Percentiles rank a stretch among this genome's conserved stretches.
Conservation (phyloP, 2,329 filamentous ascomycete species). For the Aspergillus sp. region DNA sequence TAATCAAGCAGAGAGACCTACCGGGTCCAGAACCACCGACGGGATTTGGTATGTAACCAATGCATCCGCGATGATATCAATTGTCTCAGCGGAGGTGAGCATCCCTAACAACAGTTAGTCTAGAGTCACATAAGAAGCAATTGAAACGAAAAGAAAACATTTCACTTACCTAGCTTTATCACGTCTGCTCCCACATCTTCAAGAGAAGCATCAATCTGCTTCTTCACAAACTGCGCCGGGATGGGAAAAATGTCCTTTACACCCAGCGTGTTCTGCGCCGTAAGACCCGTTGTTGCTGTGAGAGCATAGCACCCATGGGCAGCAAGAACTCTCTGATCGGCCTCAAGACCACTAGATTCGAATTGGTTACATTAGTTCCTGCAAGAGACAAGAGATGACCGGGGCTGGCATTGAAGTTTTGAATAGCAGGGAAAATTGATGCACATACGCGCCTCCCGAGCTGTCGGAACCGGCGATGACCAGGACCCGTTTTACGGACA, state of each 20-base stretch:
- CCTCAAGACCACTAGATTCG: conserved; percentile 74
- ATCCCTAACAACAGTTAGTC: conserved; percentile 56
- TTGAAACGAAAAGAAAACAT: neutral
- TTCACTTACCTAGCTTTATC: conserved; percentile 73
- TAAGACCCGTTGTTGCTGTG: conserved; percentile 90
- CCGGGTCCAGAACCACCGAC: conserved; percentile 68
- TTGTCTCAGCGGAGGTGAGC: conserved; percentile 69
- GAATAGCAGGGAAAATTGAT: conserved; percentile 3
- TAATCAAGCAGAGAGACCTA: conserved; percentile 37
- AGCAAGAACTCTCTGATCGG: conserved; percentile 90
- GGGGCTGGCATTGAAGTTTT: no score
- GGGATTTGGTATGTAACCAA: conserved; percentile 55
- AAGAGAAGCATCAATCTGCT: conserved; percentile 80
- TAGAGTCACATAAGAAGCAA: no score
- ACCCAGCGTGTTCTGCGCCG: conserved; percentile 88
- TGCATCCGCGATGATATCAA: conserved; percentile 63
- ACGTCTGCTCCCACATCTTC: conserved; percentile 84
- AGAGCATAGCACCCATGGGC: conserved; percentile 93
- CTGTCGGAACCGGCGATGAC: conserved; percentile 86
- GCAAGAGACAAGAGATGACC: neutral
- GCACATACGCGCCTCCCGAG: conserved; percentile 77
- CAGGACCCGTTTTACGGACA: conserved; percentile 55
- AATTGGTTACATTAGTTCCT: conserved; percentile 13
- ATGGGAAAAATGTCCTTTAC: conserved; percentile 76
- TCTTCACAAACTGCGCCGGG: conserved; percentile 71